Conservation (phyloP, 2,329 filamentous ascomycete genomes). For the Cyphellophora europaea region DNA sequence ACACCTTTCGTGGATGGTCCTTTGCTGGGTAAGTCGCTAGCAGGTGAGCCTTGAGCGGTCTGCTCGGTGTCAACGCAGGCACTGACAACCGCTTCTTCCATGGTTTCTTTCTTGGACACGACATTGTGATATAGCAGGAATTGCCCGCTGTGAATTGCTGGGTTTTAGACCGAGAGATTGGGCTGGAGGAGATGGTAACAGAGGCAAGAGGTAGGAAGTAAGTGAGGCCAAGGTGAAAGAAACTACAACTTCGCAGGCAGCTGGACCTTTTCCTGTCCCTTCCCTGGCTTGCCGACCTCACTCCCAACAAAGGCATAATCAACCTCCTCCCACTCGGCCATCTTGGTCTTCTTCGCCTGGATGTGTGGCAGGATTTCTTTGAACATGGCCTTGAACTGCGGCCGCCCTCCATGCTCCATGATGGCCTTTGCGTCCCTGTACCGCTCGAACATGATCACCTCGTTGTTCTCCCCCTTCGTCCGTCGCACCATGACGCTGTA, state of each 20-base stretch:
- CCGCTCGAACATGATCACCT: conserved; percentile 15
- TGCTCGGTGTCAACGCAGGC: too few species aligned
- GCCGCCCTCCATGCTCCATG: conserved; percentile 12
- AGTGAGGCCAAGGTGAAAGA: too few species aligned
- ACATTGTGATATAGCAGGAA: too few species aligned
- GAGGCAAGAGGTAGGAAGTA: too few species aligned
- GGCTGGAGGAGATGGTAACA: too few species aligned
- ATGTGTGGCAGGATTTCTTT: conserved; percentile 11
- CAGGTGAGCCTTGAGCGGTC: too few species aligned
- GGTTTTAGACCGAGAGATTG: too few species aligned
- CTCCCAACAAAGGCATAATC: conserved; percentile 14
- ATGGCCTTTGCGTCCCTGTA: conserved; percentile 14
- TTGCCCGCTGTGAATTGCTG: too few species aligned
- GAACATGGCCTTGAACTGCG: conserved; percentile 17
- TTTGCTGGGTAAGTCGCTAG: too few species aligned
- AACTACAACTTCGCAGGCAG: conserved; percentile 1
- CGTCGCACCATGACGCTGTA: conserved; percentile 12
- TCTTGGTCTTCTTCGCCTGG: conserved; percentile 11
- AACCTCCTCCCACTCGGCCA: conserved; percentile 14
- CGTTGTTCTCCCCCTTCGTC: conserved; percentile 6
- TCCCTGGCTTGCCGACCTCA: conserved; percentile 8
- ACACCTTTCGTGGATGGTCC: too few species aligned
- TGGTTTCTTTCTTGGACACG: too few species aligned
- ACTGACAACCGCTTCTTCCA: too few species aligned
- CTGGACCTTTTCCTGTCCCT: background rate